phyloP scores from a whole-genome alignment of 805 yeast species.

The Helenozyma rhizophorensis region DNA sequence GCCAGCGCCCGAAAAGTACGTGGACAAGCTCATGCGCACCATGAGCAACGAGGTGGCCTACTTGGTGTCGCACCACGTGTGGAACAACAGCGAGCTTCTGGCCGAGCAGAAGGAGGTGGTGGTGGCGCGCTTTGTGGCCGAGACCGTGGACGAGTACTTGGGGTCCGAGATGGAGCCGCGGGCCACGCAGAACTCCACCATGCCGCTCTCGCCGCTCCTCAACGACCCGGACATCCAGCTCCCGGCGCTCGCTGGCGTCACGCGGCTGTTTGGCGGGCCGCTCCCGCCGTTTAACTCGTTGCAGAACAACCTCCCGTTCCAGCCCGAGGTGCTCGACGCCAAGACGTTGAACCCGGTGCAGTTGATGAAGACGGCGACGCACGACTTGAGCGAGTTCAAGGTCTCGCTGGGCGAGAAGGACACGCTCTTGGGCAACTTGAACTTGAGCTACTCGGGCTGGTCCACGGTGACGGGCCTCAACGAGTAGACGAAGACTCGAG shows the following conservation, averaged over 20 bases:
- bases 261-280: constrained; percentile 13
- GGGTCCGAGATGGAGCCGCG: not conserved
- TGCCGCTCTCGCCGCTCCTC: constrained; percentile 27
- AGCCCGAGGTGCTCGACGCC: constrained; percentile 16
- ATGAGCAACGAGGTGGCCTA: constrained; percentile 1
- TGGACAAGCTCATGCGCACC: not conserved
- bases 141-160: constrained; percentile 4
- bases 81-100: constrained; percentile 2
- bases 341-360: constrained; percentile 5
- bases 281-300: constrained; percentile 34
- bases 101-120: constrained; percentile 3
- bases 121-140: constrained; percentile 3
- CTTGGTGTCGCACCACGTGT: constrained; percentile 1
- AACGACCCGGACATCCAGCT: constrained; percentile 24
- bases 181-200: constrained; percentile 5
- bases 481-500: too few relatives aligned
- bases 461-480: not conserved
- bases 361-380: constrained; percentile 2
- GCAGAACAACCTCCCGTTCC: constrained; percentile 28
- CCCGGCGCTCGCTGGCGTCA: constrained; percentile 1
- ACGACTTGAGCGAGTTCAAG: constrained; percentile 8
- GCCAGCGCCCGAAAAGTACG: constrained; percentile 1
- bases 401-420: constrained; percentile 1
- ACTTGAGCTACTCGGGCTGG: not conserved
- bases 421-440: constrained; percentile 1